Conservation (phyloP, 2,329 filamentous ascomycete genomes). For the Pochonia chlamydosporia region DNA sequence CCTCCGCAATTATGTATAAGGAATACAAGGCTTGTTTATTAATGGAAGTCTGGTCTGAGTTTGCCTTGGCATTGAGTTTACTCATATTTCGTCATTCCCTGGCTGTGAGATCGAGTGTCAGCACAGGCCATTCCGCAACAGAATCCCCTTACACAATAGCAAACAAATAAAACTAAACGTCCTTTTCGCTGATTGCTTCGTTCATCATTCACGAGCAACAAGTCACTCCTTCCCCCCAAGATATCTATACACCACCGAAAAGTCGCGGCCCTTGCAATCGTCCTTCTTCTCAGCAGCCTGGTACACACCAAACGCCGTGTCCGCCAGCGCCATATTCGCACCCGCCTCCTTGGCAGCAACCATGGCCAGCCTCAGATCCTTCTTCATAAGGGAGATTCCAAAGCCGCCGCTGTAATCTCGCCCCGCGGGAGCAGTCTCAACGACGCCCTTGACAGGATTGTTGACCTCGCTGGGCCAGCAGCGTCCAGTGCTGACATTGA, state of each 20-base stretch:
- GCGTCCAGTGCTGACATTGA: slow-evolving; percentile 88
- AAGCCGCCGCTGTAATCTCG: slow-evolving; percentile 76
- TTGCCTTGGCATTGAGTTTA: too few species aligned
- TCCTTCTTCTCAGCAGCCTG: slow-evolving; percentile 57
- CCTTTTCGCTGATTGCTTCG: too few species aligned
- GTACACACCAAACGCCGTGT: slow-evolving; percentile 61
- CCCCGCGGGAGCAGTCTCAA: slow-evolving; percentile 67
- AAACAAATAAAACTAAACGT: too few species aligned
- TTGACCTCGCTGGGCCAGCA: slow-evolving; percentile 97
- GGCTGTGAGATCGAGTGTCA: too few species aligned
- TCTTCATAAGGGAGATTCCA: slow-evolving; percentile 72
- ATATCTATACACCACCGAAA: slow-evolving; percentile 76
- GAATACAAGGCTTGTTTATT: too few species aligned
- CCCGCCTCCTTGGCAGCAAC: slow-evolving; percentile 63
- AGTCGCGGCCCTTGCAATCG: slow-evolving; percentile 63
- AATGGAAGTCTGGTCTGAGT: too few species aligned
- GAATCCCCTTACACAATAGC: too few species aligned
- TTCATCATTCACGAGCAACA: too few species aligned
- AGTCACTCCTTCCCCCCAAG: slow-evolving; percentile 46
- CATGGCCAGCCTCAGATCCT: slow-evolving; percentile 69
- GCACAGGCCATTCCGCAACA: too few species aligned
- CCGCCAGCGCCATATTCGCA: slow-evolving; percentile 59
- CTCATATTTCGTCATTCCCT: too few species aligned
- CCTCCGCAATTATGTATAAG: too few species aligned
- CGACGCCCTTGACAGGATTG: slow-evolving; percentile 85